Percentiles rank a stretch among this genome's conserved stretches.
Conservation (phyloP, 75 land plant species). For the Chamaecyparis obtusa region DNA sequence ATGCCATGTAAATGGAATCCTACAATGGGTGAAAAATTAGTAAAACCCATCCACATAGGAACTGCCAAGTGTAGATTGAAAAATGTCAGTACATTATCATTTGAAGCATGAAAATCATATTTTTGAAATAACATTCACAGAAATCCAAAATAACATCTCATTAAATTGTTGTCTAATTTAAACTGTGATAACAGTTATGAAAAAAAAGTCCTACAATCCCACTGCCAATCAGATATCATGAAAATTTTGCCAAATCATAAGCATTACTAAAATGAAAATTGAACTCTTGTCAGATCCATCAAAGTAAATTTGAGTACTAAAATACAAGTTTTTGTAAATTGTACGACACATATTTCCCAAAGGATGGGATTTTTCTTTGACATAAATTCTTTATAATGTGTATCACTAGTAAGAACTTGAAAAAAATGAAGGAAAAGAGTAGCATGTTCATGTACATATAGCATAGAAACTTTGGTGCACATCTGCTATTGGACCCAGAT, state of each 20-base stretch:
- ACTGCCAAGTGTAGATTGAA: not conserved
- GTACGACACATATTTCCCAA: not conserved
- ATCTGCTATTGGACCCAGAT: not conserved
- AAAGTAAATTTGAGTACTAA: not conserved
- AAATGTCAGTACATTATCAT: not conserved
- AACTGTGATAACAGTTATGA: not conserved
- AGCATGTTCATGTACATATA: constrained; percentile 1
- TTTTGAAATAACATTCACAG: not conserved
- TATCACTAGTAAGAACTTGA: not conserved
- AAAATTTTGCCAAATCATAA: not conserved
- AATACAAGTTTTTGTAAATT: not conserved
- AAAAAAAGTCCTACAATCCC: not conserved
- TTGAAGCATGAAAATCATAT: not conserved
- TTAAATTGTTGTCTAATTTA: not conserved
- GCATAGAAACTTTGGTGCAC: not conserved
- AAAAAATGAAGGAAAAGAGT: not conserved
- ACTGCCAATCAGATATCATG: not conserved
- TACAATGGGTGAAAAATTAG: not conserved
- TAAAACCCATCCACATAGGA: not conserved
- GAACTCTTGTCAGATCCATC: not conserved
- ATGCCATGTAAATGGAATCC: too few relatives aligned
- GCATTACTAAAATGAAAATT: not conserved
- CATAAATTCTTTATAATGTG: not conserved
- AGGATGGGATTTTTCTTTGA: not conserved
- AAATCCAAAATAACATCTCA: not conserved